phyloP scores from a whole-genome alignment of 2,329 filamentous ascomycete genomes.

The Exophiala sp. region DNA sequence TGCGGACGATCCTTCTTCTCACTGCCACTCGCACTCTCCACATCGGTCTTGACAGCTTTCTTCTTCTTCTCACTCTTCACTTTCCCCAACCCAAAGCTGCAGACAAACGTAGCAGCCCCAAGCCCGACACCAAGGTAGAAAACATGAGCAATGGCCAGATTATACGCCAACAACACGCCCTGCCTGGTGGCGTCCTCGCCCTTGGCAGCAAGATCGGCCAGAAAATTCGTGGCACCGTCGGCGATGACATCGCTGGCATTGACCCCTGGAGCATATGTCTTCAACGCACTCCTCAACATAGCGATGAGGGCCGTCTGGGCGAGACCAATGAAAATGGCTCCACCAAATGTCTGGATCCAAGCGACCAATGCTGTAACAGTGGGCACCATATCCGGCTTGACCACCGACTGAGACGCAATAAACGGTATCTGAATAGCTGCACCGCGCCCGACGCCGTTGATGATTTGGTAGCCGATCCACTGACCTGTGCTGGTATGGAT shows the following conservation, averaged over 20 bases:
- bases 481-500: constrained; percentile 23
- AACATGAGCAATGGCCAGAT: constrained; percentile 18
- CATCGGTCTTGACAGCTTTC: not conserved
- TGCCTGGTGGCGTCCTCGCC: constrained; percentile 2
- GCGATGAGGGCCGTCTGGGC: constrained; percentile 26
- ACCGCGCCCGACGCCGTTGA: constrained; percentile 27
- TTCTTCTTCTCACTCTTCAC: constrained; percentile 16
- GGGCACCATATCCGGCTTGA: constrained; percentile 22
- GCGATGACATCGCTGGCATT: constrained; percentile 19
- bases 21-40: not conserved
- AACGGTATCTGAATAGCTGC: constrained; percentile 31
- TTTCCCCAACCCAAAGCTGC: constrained; percentile 16
- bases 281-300: constrained; percentile 12
- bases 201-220: constrained; percentile 4
- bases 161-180: constrained; percentile 31
- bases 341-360: constrained; percentile 27
- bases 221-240: constrained; percentile 24
- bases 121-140: constrained; percentile 21
- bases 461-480: constrained; percentile 34
- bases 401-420: constrained; percentile 25
- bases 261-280: constrained; percentile 8
- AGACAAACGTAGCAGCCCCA: constrained; percentile 3
- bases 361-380: constrained; percentile 25
- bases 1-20: not conserved
- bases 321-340: constrained; percentile 25